Evolutionary conservation across 306 rosid species (phyloP).

Genomic region (Astragalus glycyphyllos): DNA sequence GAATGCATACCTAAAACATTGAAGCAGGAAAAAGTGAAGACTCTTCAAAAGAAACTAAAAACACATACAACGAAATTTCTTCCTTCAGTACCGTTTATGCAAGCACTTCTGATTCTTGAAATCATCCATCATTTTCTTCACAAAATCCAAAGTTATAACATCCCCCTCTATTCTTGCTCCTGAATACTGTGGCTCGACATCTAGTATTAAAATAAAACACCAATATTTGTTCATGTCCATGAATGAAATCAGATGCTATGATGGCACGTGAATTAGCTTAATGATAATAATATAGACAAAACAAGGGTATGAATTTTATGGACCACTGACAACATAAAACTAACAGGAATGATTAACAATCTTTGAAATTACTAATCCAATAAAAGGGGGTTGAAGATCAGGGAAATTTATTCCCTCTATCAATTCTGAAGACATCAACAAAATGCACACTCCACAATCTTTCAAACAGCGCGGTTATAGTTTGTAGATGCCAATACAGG

Average conservation of each 20-base stretch:
- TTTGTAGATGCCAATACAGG: constrained; percentile 36
- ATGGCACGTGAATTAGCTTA: constrained; percentile 17
- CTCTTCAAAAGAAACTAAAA: constrained; percentile 31
- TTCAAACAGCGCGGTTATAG: constrained; percentile 9
- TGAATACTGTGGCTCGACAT: constrained; percentile 88
- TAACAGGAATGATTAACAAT: constrained; percentile 8
- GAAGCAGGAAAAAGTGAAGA: constrained; percentile 40
- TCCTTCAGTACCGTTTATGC: constrained; percentile 80
- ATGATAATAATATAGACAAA: constrained; percentile 1
- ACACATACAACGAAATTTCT: constrained; percentile 11
- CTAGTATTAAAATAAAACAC: constrained; percentile 63
- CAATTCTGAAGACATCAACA: constrained; percentile 15
- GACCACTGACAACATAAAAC: constrained; percentile 16
- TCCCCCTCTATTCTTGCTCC: constrained; percentile 98
- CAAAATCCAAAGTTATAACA: constrained; percentile 85
- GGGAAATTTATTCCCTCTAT: not conserved
- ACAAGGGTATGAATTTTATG: not conserved
- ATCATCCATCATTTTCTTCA: constrained; percentile 95
- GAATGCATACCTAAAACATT: constrained; percentile 78
- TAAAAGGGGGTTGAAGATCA: constrained; percentile 2
- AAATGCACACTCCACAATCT: constrained; percentile 19
- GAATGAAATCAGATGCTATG: constrained; percentile 41
- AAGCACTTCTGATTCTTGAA: constrained; percentile 87
- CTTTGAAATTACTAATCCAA: constrained; percentile 21
- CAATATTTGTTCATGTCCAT: constrained; percentile 35